These are phyloP conservation scores for Globisporangium rhizosaccharum DNA, from an alignment of 352 stramenopile species.

Conservation along the genomic window DNA sequence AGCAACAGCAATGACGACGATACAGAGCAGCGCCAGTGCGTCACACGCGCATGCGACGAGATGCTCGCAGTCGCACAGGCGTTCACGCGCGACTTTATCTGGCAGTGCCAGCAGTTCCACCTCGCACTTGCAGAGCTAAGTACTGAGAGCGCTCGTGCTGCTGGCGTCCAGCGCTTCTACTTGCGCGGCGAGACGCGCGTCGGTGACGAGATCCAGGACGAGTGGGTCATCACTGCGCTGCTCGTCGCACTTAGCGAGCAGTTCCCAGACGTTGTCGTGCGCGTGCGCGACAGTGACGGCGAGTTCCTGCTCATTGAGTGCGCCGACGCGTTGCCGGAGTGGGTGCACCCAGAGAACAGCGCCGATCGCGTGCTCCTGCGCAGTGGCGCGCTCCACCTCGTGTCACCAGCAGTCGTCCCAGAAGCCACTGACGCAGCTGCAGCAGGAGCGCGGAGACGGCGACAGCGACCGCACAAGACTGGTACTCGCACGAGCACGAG, in stretches of 20 bases:
- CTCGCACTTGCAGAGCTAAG: conserved; percentile 13
- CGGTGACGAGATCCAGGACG: conserved; percentile 62
- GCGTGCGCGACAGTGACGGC: conserved; percentile 48
- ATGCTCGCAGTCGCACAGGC: conserved; percentile 25
- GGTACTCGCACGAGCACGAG: no score
- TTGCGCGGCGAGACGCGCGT: conserved; percentile 33
- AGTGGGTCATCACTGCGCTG: conserved; percentile 55
- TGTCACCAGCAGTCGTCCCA: conserved; percentile 26
- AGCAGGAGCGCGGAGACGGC: neutral
- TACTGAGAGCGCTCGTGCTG: neutral
- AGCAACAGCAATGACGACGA: neutral
- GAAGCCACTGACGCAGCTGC: conserved; percentile 8
- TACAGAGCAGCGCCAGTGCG: conserved; percentile 1
- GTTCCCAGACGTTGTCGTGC: conserved; percentile 28
- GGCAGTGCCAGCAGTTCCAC: conserved; percentile 51
- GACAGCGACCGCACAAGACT: neutral
- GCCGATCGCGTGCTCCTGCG: conserved; percentile 42
- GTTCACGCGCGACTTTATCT: conserved; percentile 40
- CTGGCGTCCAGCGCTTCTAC: conserved; percentile 22
- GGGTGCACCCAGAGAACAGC: conserved; percentile 56
- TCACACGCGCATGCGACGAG: conserved; percentile 12
- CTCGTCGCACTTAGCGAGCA: conserved; percentile 37
- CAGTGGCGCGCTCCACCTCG: conserved; percentile 37
- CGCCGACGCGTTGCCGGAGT: conserved; percentile 58
- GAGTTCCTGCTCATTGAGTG: conserved; percentile 79